A percentile compares a stretch with the other conserved stretches of the same genome.
These are phyloP conservation scores for Talaromyces nanjingensis DNA, from an alignment of 495 filamentous ascomycete species.

Conservation along the genomic window DNA sequence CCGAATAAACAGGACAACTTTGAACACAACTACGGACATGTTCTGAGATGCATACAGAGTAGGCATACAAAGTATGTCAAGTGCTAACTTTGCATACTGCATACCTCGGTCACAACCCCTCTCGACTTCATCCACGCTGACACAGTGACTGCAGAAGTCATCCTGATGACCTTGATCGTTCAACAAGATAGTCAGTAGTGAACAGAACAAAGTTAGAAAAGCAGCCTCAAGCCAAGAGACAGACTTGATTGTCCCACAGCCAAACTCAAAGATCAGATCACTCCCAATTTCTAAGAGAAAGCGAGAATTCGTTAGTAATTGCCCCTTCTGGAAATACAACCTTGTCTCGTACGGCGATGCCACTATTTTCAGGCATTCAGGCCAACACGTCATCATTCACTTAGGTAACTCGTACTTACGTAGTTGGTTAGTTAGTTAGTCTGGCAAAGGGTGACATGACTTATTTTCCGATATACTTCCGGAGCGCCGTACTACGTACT, in stretches of 20 bases:
- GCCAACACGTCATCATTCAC: not conserved
- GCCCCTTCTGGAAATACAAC: not conserved
- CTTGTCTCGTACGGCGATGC: not conserved
- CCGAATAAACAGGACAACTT: not conserved
- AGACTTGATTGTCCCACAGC: not conserved
- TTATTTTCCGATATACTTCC: constrained; percentile 3
- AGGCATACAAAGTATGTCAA: not conserved
- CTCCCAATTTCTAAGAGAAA: not conserved
- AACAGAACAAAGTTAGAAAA: not conserved
- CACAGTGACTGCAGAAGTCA: not conserved
- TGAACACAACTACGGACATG: not conserved
- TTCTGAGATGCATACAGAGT: not conserved
- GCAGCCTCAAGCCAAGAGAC: not conserved
- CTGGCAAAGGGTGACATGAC: not conserved
- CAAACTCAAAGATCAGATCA: not conserved
- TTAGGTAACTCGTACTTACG: no score
- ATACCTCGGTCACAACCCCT: not conserved
- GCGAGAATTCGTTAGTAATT: not conserved
- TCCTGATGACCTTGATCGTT: not conserved
- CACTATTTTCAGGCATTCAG: not conserved
- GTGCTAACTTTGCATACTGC: not conserved
- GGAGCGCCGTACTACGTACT: no score
- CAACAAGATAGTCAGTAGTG: not conserved
- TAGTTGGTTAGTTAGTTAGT: no score
- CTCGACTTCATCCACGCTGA: not conserved